Base-by-base conservation (phyloP, 306 rosid genomes). In the Gastrolobium villosum region DNA sequence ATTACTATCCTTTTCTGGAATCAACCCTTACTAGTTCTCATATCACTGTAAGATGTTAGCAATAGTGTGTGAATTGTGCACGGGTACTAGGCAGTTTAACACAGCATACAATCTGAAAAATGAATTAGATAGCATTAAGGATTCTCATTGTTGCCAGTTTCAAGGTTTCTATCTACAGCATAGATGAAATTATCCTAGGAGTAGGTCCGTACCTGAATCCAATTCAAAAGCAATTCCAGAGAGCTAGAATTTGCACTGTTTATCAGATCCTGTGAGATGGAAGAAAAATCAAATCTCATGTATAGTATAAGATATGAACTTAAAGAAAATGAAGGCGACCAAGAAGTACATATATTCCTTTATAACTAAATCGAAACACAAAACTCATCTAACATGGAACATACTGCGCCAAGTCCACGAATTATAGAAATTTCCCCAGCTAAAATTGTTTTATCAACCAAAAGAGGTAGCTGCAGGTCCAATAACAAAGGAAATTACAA, bases 391-490 rank as follows among this genome's bases (percentile, higher is more conserved):
- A 54, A 59, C 64, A 75, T 7, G 65, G 77, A 39, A 70, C 83
- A 56, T 88, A 90, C 95, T 89, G 15, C 53, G 66, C 74, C 81
- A 85, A 44, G 39, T 61, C 97, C 97, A 9, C 71, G 90, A 82
- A 94, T 87, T 85, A 83, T 90, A 74, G 84, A 86, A 81, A 89
- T 93, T 87, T 92, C 99, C 68, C 85, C 91, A 39, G 66, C 74
- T 75, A 94, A 65, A 82, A 83, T 74, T 77, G 91, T 83, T 87
- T 88, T 86, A 84, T 94, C 89, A 76, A 94, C 84, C 86, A 92
- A 78, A 87, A 90, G 96, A 57, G 99, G 99, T 46, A 92, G 84
- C 97, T 94, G 94, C 88, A 83, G 44, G 77, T 76, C 84, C 80
- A 70, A 75, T 48, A 71, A 35, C 30, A 83, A 15, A 37, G 39